A percentile compares a stretch with the other conserved stretches of the same genome.
Conservation (phyloP, 179 eudicot genomes). For the Patellifolia procumbens region DNA sequence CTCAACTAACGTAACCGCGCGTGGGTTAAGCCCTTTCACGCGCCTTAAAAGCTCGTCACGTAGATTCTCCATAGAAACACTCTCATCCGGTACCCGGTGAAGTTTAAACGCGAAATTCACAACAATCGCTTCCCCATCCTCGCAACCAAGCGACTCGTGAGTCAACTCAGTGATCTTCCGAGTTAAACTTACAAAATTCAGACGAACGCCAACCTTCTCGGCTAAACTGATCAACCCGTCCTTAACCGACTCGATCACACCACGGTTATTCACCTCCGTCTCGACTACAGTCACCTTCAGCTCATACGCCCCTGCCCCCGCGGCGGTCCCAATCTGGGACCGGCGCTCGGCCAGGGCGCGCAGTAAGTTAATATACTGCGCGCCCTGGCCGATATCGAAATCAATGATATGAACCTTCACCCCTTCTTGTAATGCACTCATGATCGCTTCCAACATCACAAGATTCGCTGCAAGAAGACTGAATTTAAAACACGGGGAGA, state of each 20-base stretch:
- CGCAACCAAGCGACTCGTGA: slow-evolving; percentile 49
- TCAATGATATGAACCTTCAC: slow-evolving; percentile 63
- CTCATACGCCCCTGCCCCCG: not conserved
- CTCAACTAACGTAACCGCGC: slow-evolving; percentile 83
- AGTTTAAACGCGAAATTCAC: slow-evolving; percentile 73
- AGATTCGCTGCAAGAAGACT: slow-evolving; percentile 73
- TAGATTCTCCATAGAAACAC: slow-evolving; percentile 83
- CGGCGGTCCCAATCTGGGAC: not conserved
- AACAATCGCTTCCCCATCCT: slow-evolving; percentile 54
- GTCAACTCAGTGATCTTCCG: slow-evolving; percentile 43
- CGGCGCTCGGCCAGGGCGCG: slow-evolving; percentile 56
- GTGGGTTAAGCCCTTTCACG: slow-evolving; percentile 66
- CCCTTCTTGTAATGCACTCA: slow-evolving; percentile 31
- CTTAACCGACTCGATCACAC: slow-evolving; percentile 32
- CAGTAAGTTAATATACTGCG: slow-evolving; percentile 66
- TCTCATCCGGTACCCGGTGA: slow-evolving; percentile 78
- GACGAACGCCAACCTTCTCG: slow-evolving; percentile 39
- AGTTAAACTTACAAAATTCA: slow-evolving; percentile 38
- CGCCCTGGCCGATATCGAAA: slow-evolving; percentile 72
- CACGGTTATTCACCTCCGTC: slow-evolving; percentile 35
- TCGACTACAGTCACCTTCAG: slow-evolving; percentile 56
- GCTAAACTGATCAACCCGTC: slow-evolving; percentile 46
- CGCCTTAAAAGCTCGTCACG: slow-evolving; percentile 82
- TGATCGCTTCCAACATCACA: slow-evolving; percentile 62
- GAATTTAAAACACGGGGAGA: slow-evolving; percentile 73